Base-by-base conservation (phyloP, 2,329 filamentous ascomycete species). In the Geosmithia morbida region DNA sequence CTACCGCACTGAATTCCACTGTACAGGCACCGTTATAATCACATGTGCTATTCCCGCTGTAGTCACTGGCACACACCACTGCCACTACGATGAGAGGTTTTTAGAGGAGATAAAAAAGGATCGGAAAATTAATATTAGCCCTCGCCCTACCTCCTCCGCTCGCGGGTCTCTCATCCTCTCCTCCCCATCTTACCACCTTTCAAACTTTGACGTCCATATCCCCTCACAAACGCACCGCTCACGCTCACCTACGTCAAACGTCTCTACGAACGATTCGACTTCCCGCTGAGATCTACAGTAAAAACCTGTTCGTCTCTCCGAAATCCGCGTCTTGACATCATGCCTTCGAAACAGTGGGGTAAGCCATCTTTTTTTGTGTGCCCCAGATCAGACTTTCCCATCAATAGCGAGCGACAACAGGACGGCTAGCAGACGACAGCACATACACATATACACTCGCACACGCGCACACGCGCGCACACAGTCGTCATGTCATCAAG, bases 261-360 rank as follows among this genome's bases (percentile, higher is more conserved):
- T 40, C 19, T 17, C 6, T n/a, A 11, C n/a, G 22, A 26, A 4
- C 8, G 22, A 26, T 26, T 26, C 22, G 22, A 26, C 22, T 26
- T 26, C 8, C 45, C 44, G 30, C 17, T 45, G 16, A 18, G 41
- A 26, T 18, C 19, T 33, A 8, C 16, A 17, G 20, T 10, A 37
- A 16, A 16, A 39, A 14, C 26, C 30, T 30, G 17, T 17, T 14
- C 44, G 26, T 5, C 18, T 11, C 26, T 22, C 5, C 44, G 17
- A 41, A 41, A 40, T 47, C 46, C 53, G n/a, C 44, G 2, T 40
- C 20, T 47, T 55, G 58, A 62, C 58, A 68, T 59, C 59, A 69
- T 69, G 66, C 62, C 66, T 60, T 60, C 64, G 54, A 64, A 41
- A 46, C 39, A 49, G 44, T 49, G 48, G 48, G 48, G 48, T 49